Evolutionary conservation across 2,329 filamentous ascomycete species (phyloP).

Genomic region (Xylariaceae sp.): DNA sequence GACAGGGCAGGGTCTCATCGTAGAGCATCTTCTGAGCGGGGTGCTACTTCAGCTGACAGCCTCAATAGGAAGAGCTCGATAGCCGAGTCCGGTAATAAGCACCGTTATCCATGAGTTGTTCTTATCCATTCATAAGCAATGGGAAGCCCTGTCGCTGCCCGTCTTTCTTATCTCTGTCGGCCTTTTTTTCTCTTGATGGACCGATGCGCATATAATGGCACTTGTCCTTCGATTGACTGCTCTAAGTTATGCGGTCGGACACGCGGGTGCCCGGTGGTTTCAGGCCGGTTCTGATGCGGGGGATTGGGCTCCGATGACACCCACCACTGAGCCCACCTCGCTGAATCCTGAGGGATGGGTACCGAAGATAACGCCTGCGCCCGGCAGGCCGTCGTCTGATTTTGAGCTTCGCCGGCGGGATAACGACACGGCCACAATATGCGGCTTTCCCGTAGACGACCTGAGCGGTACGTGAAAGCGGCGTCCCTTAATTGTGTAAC

Average conservation of each 20-base stretch:
- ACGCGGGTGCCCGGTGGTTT: conserved; percentile 35
- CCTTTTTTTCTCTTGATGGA: conserved; percentile 31
- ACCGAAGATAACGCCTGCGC: conserved; percentile 40
- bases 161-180: conserved; percentile 16
- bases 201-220: conserved; percentile 37
- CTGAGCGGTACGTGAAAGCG: conserved; percentile 32
- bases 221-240: conserved; percentile 38
- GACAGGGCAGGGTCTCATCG: conserved; percentile 29
- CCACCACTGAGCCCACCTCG: conserved; percentile 26
- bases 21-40: conserved; percentile 28
- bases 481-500: conserved; percentile 19
- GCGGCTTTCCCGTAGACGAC: conserved; percentile 35
- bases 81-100: conserved; percentile 29
- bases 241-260: conserved; percentile 37
- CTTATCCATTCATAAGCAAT: conserved; percentile 22
- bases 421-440: conserved; percentile 28
- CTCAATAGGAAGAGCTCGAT: conserved; percentile 31
- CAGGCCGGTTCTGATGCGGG: conserved; percentile 27
- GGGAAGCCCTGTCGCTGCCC: conserved; percentile 24
- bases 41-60: conserved; percentile 36
- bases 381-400: conserved; percentile 30
- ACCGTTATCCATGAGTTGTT: conserved; percentile 13
- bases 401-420: conserved; percentile 36
- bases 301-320: conserved; percentile 39
- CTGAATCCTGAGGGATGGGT: conserved; percentile 35